A percentile compares a stretch with the other conserved stretches of the same genome.
phyloP scores from a whole-genome alignment of 2,329 filamentous ascomycete genomes.

The Karstenula rhodostoma region DNA sequence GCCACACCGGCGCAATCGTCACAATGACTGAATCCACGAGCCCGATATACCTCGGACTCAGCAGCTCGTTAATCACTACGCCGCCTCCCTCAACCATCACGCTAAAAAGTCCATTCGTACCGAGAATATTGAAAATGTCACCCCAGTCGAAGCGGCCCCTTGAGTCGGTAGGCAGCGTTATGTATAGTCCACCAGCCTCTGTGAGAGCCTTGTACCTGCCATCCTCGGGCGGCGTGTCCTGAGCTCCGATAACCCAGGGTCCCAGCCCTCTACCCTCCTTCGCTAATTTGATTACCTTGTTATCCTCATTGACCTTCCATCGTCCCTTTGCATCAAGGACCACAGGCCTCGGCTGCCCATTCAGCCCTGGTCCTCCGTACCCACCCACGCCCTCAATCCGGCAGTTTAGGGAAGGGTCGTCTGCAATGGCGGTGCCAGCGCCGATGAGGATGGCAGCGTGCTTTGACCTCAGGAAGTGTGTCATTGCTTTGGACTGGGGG shows the following conservation, averaged over 20 bases:
- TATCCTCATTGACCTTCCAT: conserved; percentile 69
- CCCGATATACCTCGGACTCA: conserved; percentile 67
- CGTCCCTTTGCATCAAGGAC: conserved; percentile 81
- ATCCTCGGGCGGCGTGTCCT: conserved; percentile 19
- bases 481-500: conserved; percentile 86
- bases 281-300: conserved; percentile 72
- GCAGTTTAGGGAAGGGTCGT: conserved; percentile 87
- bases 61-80: conserved; percentile 79
- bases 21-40: conserved; percentile 82
- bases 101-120: conserved; percentile 70
- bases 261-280: conserved; percentile 71
- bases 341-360: conserved; percentile 78
- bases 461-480: conserved; percentile 82
- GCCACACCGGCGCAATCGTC: conserved; percentile 87
- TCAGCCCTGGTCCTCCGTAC: conserved; percentile 61
- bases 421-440: conserved; percentile 81
- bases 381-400: conserved; percentile 70
- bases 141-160: conserved; percentile 61
- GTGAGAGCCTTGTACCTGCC: conserved; percentile 45
- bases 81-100: conserved; percentile 94
- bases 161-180: conserved; percentile 22
- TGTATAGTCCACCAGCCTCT: conserved; percentile 34
- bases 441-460: conserved; percentile 89
- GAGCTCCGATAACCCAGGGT: conserved; percentile 67
- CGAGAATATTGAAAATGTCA: conserved; percentile 67